These are phyloP conservation scores for Starmerella potacharoeniae DNA, from an alignment of 805 yeast species.

Conservation along the genomic window DNA sequence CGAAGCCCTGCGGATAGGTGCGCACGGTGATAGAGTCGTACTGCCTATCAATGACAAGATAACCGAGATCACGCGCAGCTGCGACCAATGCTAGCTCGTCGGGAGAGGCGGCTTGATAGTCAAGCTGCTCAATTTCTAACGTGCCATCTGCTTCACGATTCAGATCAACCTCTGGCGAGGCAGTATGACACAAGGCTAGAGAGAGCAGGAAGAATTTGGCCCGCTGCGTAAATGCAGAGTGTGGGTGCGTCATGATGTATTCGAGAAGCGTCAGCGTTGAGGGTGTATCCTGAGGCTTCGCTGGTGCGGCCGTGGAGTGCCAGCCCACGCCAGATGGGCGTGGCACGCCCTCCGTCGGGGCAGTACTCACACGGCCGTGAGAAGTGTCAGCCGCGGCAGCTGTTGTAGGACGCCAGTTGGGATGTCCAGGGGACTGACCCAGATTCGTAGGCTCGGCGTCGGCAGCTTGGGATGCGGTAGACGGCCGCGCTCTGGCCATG, in stretches of 20 bases:
- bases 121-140: constrained; percentile 47
- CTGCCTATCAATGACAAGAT: constrained; percentile 60
- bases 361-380: not conserved
- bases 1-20: constrained; percentile 76
- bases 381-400: not conserved
- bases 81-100: constrained; percentile 89
- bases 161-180: constrained; percentile 55
- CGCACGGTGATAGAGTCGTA: constrained; percentile 52
- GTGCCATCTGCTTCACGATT: constrained; percentile 22
- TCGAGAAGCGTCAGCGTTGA: constrained; percentile 56
- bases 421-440: not conserved
- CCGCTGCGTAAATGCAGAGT: constrained; percentile 52
- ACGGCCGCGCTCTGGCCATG: not conserved
- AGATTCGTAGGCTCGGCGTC: not conserved
- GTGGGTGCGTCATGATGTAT: constrained; percentile 62
- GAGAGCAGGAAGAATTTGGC: constrained; percentile 72
- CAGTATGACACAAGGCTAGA: constrained; percentile 80
- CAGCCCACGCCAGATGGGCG: constrained; percentile 26
- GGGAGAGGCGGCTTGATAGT: constrained; percentile 90
- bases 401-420: not conserved
- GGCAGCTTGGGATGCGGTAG: not conserved
- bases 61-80: constrained; percentile 94
- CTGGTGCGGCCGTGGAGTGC: constrained; percentile 41
- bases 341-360: not conserved
- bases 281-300: constrained; percentile 33